These are phyloP conservation scores for Cubamyces lactineus DNA, from an alignment of 768 basidiomycete species.

Conservation along the genomic window DNA sequence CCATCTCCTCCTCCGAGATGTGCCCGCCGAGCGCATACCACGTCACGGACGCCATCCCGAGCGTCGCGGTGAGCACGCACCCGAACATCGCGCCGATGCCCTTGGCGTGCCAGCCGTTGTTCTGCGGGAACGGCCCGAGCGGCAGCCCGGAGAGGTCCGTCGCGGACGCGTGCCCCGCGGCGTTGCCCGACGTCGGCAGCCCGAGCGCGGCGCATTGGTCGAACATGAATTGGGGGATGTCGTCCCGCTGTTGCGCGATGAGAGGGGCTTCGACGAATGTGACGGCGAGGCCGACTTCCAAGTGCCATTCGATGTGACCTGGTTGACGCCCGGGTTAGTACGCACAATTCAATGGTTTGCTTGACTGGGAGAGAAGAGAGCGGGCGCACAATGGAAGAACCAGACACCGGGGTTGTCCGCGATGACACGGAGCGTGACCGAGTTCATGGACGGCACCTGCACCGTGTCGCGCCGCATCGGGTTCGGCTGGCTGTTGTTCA, in stretches of 20 bases:
- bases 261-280: conserved; percentile 85
- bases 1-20: conserved; percentile 80
- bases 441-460: conserved; percentile 66
- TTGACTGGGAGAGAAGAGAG: no score
- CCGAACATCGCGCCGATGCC: conserved; percentile 80
- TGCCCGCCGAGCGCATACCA: conserved; percentile 86
- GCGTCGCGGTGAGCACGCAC: conserved; percentile 75
- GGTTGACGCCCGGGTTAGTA: no score
- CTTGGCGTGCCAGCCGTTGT: conserved; percentile 69
- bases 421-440: conserved; percentile 74
- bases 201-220: conserved; percentile 76
- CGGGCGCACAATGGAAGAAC: conserved; percentile 83
- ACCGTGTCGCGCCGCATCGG: conserved; percentile 93
- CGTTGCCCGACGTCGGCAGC: conserved; percentile 75
- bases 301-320: conserved; percentile 90
- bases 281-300: conserved; percentile 82
- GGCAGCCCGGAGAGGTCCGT: conserved; percentile 70
- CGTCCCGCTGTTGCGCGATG: conserved; percentile 57
- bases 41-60: conserved; percentile 80
- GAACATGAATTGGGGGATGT: conserved; percentile 58
- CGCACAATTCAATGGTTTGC: no score
- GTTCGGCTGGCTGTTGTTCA: conserved; percentile 78
- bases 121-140: conserved; percentile 74
- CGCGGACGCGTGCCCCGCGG: conserved; percentile 74
- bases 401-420: conserved; percentile 95